These are phyloP conservation scores for Pestalotiopsis sp. DNA, from an alignment of 2,329 filamentous ascomycete species.

Conservation along the genomic window DNA sequence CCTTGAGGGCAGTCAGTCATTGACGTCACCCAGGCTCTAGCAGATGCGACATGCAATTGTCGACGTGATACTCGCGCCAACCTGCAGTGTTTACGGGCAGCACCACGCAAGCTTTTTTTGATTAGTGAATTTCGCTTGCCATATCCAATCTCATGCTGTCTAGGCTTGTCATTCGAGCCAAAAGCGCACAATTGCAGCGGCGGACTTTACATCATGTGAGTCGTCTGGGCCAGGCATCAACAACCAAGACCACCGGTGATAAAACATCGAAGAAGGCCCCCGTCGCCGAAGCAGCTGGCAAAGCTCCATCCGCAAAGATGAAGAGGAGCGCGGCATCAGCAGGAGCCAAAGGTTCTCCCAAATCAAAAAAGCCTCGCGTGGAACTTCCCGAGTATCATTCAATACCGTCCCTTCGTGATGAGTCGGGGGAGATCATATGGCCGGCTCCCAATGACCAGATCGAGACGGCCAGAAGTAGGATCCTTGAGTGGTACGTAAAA, in stretches of 20 bases:
- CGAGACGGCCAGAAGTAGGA: constrained; percentile 55
- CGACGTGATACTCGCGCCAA: not conserved
- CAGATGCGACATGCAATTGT: not conserved
- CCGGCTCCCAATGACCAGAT: constrained; percentile 62
- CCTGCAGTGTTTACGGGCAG: not conserved
- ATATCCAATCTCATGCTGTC: not conserved
- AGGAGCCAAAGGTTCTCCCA: constrained; percentile 17
- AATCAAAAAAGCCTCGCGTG: constrained; percentile 28
- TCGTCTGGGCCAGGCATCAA: not conserved
- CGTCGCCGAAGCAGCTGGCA: not conserved
- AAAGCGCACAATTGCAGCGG: not conserved
- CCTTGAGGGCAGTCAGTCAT: constrained; percentile 10
- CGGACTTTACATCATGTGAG: not conserved
- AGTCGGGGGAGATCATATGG: constrained; percentile 57
- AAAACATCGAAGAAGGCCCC: not conserved
- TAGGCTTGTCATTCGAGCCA: not conserved
- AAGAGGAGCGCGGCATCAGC: constrained; percentile 27
- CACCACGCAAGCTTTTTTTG: constrained; percentile 24
- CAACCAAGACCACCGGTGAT: not conserved
- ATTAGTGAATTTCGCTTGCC: not conserved
- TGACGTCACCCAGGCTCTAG: constrained; percentile 21
- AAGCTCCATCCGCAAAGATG: constrained; percentile 19
- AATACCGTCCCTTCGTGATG: constrained; percentile 42
- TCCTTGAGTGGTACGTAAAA: constrained; percentile 55
- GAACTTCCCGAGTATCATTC: constrained; percentile 46